A percentile compares a stretch with the other conserved stretches of the same genome.
Conservation (phyloP, 805 yeast species). For the Myxozyma monticola region DNA sequence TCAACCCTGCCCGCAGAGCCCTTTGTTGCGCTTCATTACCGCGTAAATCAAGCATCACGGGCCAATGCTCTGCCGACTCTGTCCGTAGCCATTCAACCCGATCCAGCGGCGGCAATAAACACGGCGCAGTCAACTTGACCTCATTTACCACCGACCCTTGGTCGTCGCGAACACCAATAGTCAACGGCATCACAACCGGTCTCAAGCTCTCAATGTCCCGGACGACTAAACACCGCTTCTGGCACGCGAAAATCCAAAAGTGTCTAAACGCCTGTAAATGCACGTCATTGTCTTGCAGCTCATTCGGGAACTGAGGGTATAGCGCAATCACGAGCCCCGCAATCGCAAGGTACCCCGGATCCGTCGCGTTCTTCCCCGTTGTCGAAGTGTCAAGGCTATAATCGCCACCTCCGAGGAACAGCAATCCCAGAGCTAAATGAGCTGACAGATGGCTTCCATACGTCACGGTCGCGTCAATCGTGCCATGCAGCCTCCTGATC, state of each 20-base stretch:
- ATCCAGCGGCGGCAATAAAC: constrained; percentile 24
- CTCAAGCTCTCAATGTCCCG: constrained; percentile 64
- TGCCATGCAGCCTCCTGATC: constrained; percentile 66
- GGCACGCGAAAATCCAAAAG: constrained; percentile 85
- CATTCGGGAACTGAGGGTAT: constrained; percentile 68
- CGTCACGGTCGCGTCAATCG: constrained; percentile 39
- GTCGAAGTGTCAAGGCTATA: constrained; percentile 57
- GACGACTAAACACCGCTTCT: constrained; percentile 75
- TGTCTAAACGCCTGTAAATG: constrained; percentile 84
- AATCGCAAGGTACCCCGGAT: constrained; percentile 50
- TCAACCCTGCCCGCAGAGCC: constrained; percentile 17
- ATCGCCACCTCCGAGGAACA: constrained; percentile 91
- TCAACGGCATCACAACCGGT: constrained; percentile 41
- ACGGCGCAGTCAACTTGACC: constrained; percentile 20
- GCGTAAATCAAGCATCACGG: constrained; percentile 23
- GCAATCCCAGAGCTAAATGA: constrained; percentile 80
- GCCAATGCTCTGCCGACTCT: constrained; percentile 19
- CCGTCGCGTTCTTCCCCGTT: not conserved
- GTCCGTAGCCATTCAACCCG: constrained; percentile 7
- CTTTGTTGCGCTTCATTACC: constrained; percentile 16
- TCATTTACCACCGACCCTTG: constrained; percentile 33
- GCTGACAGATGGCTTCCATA: constrained; percentile 77
- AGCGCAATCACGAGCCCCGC: constrained; percentile 71
- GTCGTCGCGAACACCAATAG: constrained; percentile 34
- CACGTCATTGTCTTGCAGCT: constrained; percentile 48